These are phyloP conservation scores for Diphasiastrum complanatum DNA, from an alignment of 83 land plant genomes.

Conservation along the genomic window DNA sequence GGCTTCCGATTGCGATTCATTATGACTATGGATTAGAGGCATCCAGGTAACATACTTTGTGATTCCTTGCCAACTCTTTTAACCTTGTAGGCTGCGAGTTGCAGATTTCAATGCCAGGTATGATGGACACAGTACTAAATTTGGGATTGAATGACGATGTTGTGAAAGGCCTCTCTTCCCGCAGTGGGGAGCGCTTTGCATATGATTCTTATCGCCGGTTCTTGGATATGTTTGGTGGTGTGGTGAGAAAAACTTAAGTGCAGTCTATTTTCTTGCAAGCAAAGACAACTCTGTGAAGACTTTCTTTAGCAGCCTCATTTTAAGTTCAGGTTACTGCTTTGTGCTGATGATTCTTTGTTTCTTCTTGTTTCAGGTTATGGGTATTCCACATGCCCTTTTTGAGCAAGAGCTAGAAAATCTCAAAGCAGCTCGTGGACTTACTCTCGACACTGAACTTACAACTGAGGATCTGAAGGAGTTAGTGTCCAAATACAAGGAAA, in stretches of 20 bases:
- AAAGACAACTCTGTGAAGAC: background rate
- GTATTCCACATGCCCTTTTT: conserved; percentile 71
- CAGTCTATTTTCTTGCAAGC: background rate
- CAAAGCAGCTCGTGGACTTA: conserved; percentile 55
- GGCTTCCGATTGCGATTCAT: background rate
- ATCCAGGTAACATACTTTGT: background rate
- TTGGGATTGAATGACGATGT: conserved; percentile 94
- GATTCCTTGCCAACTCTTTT: no score
- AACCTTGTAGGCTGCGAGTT: background rate
- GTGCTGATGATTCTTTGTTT: background rate
- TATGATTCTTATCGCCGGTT: conserved; percentile 94
- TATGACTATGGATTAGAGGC: conserved; percentile 1
- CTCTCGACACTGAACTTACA: conserved; percentile 69
- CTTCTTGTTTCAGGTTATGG: conserved; percentile 61
- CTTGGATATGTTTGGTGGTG: conserved; percentile 96
- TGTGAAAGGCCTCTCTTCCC: conserved; percentile 66
- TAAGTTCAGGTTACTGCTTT: background rate
- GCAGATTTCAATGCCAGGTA: conserved; percentile 98
- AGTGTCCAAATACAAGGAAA: conserved; percentile 67
- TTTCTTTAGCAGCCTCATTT: background rate
- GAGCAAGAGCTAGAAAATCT: conserved; percentile 77
- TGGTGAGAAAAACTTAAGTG: conserved; percentile 48
- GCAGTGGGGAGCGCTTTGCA: conserved; percentile 97
- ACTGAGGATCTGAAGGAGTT: conserved; percentile 84
- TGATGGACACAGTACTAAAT: conserved; percentile 99